Conservation (phyloP, 805 yeast species). For the Saccharomyces paradoxus region DNA sequence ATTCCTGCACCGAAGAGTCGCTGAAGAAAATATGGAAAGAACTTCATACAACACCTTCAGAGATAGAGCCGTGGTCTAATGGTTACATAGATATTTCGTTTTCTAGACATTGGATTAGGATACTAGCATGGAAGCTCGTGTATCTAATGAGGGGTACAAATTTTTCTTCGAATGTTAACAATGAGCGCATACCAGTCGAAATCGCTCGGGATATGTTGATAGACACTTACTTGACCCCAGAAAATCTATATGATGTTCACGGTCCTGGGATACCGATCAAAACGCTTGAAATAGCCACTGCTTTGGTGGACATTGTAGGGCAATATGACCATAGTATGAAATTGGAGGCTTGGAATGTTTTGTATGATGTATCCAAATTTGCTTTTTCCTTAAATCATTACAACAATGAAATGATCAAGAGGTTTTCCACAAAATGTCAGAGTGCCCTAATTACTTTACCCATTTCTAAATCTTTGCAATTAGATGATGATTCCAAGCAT, state of each 20-base stretch:
- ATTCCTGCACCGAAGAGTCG: background rate
- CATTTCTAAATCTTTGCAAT: background rate
- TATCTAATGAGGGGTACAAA: background rate
- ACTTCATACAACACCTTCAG: background rate
- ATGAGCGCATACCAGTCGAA: background rate
- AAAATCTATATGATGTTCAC: background rate
- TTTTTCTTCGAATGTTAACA: background rate
- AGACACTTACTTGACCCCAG: background rate
- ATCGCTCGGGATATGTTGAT: background rate
- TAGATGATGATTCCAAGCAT: background rate
- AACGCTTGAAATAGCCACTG: background rate
- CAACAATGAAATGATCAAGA: background rate
- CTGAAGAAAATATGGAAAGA: background rate
- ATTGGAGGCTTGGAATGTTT: background rate
- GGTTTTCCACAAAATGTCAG: background rate
- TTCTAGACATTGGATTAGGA: background rate
- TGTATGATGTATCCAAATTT: background rate
- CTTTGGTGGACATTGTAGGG: background rate
- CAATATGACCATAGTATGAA: background rate
- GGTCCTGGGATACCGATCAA: background rate
- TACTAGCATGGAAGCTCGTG: background rate
- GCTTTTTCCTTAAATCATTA: background rate
- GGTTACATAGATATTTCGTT: background rate
- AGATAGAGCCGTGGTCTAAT: background rate
- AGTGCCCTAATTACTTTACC: background rate